Evolutionary conservation across 2,329 filamentous ascomycete genomes (phyloP).

Genomic region (Rhytidhysteron rufulum): DNA sequence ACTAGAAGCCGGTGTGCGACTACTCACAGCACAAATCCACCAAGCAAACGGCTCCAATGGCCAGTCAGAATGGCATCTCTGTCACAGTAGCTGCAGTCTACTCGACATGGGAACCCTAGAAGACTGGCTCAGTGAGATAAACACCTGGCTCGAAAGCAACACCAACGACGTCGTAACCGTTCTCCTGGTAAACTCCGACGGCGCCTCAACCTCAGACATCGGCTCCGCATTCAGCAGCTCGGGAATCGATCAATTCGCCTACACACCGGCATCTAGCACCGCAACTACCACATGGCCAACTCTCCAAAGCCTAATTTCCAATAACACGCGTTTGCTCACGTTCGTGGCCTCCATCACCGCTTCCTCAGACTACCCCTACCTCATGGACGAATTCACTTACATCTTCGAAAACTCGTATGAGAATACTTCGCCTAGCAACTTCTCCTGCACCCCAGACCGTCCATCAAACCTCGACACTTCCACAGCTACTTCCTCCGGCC

Average conservation of each 20-base stretch:
- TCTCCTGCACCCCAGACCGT: constrained; percentile 69
- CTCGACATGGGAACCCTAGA: constrained; percentile 66
- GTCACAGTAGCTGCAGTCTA: constrained; percentile 64
- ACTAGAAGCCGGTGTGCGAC: constrained; percentile 65
- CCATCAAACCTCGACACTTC: constrained; percentile 52
- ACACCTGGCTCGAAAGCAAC: constrained; percentile 65
- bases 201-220: constrained; percentile 53
- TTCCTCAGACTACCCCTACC: constrained; percentile 48
- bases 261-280: constrained; percentile 30
- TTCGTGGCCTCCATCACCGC: constrained; percentile 57
- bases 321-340: constrained; percentile 62
- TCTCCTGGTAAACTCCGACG: constrained; percentile 67
- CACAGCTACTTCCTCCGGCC: constrained; percentile 53
- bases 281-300: constrained; percentile 65
- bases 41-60: constrained; percentile 42
- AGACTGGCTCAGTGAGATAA: constrained; percentile 62
- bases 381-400: constrained; percentile 61
- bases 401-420: constrained; percentile 73
- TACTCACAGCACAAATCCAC: constrained; percentile 72
- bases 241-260: constrained; percentile 60
- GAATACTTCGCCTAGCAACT: constrained; percentile 58
- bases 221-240: constrained; percentile 43
- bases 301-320: constrained; percentile 63
- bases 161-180: constrained; percentile 73
- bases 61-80: constrained; percentile 56